Percentiles rank a stretch among this genome's conserved stretches.
phyloP scores from a whole-genome alignment of 2,329 filamentous ascomycete species.

The Neopestalotiopsis sp. region DNA sequence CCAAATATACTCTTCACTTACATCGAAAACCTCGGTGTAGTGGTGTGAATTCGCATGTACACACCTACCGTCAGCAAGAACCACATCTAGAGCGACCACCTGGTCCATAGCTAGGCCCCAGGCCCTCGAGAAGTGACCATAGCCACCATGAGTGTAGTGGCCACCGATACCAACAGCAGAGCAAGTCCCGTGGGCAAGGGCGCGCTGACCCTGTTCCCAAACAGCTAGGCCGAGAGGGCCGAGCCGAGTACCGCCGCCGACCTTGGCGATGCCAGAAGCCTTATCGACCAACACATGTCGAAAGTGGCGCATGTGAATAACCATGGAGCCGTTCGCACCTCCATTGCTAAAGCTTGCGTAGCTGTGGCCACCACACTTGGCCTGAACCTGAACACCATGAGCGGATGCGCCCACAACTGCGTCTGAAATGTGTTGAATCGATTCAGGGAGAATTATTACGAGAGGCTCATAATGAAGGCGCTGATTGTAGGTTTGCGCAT shows the following conservation, averaged over 20 bases:
- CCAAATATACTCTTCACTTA: conserved; percentile 24
- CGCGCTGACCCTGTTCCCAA: conserved; percentile 40
- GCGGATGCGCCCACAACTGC: conserved; percentile 46
- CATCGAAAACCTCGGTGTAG: conserved; percentile 34
- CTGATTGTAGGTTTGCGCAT: conserved; percentile 29
- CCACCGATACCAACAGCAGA: conserved; percentile 51
- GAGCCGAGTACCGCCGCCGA: conserved; percentile 48
- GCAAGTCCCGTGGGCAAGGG: conserved; percentile 50
- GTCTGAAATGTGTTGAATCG: conserved; percentile 39
- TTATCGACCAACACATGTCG: conserved; percentile 28
- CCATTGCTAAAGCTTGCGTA: conserved; percentile 53
- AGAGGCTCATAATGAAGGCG: conserved; percentile 29
- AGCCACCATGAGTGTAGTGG: conserved; percentile 53
- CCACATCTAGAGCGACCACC: conserved; percentile 52
- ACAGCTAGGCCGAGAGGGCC: conserved; percentile 48
- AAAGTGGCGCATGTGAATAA: conserved; percentile 41
- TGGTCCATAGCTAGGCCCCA: conserved; percentile 59
- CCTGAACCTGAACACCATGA: conserved; percentile 49
- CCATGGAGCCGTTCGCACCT: conserved; percentile 38
- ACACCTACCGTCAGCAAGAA: conserved; percentile 41
- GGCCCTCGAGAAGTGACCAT: conserved; percentile 47
- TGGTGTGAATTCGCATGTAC: conserved; percentile 24
- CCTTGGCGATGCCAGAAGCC: conserved; percentile 34
- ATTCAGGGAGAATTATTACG: conserved; percentile 32
- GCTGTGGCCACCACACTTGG: conserved; percentile 54